phyloP scores from a whole-genome alignment of 2,329 filamentous ascomycete genomes.

The Parasarocladium wereldwijsianum region DNA sequence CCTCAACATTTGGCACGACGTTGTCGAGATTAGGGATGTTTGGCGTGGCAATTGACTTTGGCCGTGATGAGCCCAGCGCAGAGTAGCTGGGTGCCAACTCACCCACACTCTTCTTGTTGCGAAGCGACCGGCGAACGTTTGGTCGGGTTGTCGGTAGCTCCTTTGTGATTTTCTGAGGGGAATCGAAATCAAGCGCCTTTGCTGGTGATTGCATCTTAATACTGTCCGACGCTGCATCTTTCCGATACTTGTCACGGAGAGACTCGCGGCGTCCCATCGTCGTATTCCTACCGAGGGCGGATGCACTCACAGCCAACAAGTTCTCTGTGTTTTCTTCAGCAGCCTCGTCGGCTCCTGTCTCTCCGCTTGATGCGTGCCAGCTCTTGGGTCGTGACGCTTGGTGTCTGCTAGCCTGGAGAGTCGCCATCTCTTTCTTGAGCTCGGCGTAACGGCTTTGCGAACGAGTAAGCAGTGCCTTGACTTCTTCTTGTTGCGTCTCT shows the following conservation, averaged over 20 bases:
- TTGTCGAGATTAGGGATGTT: conserved; percentile 14
- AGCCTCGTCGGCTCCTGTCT: not conserved
- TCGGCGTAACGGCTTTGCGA: conserved; percentile 42
- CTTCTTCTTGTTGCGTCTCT: conserved; percentile 38
- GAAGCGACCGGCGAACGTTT: conserved; percentile 25
- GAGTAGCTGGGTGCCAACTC: conserved; percentile 16
- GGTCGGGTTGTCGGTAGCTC: conserved; percentile 24
- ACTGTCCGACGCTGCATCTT: conserved; percentile 12
- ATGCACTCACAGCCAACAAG: conserved; percentile 8
- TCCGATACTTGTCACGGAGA: conserved; percentile 20
- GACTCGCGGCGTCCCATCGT: conserved; percentile 10
- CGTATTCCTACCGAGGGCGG: conserved; percentile 9
- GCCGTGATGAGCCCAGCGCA: conserved; percentile 10
- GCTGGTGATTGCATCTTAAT: no score
- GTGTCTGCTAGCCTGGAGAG: conserved; percentile 20
- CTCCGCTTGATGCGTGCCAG: conserved; percentile 13
- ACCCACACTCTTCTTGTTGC: conserved; percentile 21
- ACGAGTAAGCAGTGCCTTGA: conserved; percentile 37
- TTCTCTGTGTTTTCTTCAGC: conserved; percentile 13
- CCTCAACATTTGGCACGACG: conserved; percentile 10
- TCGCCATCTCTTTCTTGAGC: conserved; percentile 37
- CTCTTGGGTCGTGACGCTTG: conserved; percentile 13
- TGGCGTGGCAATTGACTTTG: conserved; percentile 11
- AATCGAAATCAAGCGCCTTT: not conserved
- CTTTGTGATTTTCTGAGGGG: conserved; percentile 6